Evolutionary conservation across 768 basidiomycete species (phyloP).

Genomic region (Lentinula raphanica): DNA sequence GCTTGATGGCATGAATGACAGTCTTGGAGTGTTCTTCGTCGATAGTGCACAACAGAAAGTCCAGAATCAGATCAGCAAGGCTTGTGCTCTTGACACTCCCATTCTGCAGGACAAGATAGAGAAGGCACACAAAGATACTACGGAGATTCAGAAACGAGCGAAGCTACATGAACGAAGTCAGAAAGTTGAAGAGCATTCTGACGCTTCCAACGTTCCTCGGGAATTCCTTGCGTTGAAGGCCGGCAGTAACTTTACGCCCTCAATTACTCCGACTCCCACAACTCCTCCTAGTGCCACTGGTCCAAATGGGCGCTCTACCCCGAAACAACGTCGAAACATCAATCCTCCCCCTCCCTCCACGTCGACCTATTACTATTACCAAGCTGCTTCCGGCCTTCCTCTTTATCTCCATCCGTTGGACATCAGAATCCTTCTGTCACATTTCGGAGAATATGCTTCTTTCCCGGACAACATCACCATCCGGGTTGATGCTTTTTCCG

Average conservation of each 20-base stretch:
- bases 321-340: slow-evolving; percentile 67
- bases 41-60: slow-evolving; percentile 75
- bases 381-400: slow-evolving; percentile 85
- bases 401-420: slow-evolving; percentile 95
- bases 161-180: slow-evolving; percentile 24
- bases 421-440: slow-evolving; percentile 84
- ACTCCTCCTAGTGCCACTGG: not conserved
- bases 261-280: slow-evolving; percentile 11
- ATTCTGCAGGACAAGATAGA: slow-evolving; percentile 60
- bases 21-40: slow-evolving; percentile 74
- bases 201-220: slow-evolving; percentile 42
- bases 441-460: slow-evolving; percentile 73
- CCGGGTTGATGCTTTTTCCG: slow-evolving; percentile 69
- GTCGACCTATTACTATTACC: slow-evolving; percentile 93
- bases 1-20: slow-evolving; percentile 65
- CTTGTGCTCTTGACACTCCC: slow-evolving; percentile 66
- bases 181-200: slow-evolving; percentile 21
- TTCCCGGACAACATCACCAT: slow-evolving; percentile 83
- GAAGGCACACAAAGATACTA: slow-evolving; percentile 52
- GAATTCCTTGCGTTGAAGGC: slow-evolving; percentile 50
- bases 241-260: slow-evolving; percentile 12
- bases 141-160: slow-evolving; percentile 46
- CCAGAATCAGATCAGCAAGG: slow-evolving; percentile 74
- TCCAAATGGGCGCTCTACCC: slow-evolving; percentile 34
- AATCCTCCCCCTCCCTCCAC: slow-evolving; percentile 85